A percentile compares a stretch with the other conserved stretches of the same genome.
Evolutionary conservation across 345 rosid species (phyloP).

Genomic region (Erodium maritimum): DNA sequence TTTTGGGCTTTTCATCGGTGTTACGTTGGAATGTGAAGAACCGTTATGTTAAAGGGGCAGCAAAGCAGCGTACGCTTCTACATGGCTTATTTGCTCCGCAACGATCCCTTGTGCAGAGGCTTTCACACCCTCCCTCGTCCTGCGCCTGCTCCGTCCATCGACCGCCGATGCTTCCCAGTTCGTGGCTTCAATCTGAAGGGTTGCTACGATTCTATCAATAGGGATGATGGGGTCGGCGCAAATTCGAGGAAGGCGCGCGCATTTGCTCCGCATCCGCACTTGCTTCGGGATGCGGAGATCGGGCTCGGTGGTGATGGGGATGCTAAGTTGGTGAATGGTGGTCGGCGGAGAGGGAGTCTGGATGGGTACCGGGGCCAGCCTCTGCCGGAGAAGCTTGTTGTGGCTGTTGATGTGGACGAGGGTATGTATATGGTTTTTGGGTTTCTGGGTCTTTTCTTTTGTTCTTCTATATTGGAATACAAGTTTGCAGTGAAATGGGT

Average conservation of each 20-base stretch:
- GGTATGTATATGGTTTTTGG: constrained; percentile 26
- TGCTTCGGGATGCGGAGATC: constrained; percentile 32
- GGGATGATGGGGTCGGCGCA: constrained; percentile 15
- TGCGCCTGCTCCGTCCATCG: background rate
- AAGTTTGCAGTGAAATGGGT: background rate
- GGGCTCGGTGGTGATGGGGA: constrained; percentile 29
- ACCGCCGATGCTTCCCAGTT: constrained; percentile 6
- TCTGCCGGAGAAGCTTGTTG: constrained; percentile 45
- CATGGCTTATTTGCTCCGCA: constrained; percentile 13
- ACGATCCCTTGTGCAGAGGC: constrained; percentile 10
- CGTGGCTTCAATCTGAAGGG: constrained; percentile 28
- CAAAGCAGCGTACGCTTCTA: background rate
- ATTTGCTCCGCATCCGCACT: constrained; percentile 25
- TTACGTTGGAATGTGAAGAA: background rate
- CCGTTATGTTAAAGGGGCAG: background rate
- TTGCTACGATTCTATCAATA: constrained; percentile 28
- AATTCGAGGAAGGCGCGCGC: constrained; percentile 25
- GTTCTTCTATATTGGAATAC: background rate
- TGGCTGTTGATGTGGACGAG: constrained; percentile 95
- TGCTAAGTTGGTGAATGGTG: constrained; percentile 30
- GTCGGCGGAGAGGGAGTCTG: constrained; percentile 20
- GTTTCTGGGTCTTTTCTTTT: background rate
- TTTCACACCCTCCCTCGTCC: constrained; percentile 9
- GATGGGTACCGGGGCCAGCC: too few relatives aligned
- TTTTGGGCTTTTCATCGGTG: background rate